Base-by-base conservation (phyloP, 208 protist genomes). In the Phytomonas francai region DNA sequence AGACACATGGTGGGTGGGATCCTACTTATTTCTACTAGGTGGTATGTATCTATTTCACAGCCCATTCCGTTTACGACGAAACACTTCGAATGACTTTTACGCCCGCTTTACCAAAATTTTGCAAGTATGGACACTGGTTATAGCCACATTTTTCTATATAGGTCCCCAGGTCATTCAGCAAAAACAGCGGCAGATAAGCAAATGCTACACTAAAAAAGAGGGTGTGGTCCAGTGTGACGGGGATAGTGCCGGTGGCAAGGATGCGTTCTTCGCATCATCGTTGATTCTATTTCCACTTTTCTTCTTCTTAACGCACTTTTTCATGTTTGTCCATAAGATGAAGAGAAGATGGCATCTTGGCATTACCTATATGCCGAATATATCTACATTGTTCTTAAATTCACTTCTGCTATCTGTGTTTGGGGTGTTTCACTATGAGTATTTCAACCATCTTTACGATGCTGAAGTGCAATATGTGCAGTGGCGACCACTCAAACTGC, bases 21-120 rank as follows among this genome's bases (percentile, higher is more conserved):
- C 56, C 36, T 90, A 93, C 73, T 30, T 80, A 4, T 49, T 76
- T 27, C 70, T 82, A 12, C 34, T 94, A 27, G 62, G 67, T 11
- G 71, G 71, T 30, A 81, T 80, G 36, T 94, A 90, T 65, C 72
- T 94, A 27, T 91, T 92, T 51, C 85, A 92, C 73, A 82, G 85
- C 0, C 88, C 88, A 2, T 92, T 94, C 63, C 88, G 85, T 32
- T 70, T 78, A 0, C 78, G 90, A 71, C 75, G 63, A 36, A 72
- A 64, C 31, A 65, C 75, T 7, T 59, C 73, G 4, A 75, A 68
- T 22, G 88, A 92, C 68, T 76, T 67, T 34, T 92, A 94, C 63
- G 81, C 81, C 12, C 79, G 75, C 5, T 9, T 90, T 22, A 88
- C 79, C 9, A 89, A 87, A 60, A 68, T 90, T 34, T 71, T 87